Conservation (phyloP, 768 basidiomycete genomes). For the Leucosporidium yakuticum region DNA sequence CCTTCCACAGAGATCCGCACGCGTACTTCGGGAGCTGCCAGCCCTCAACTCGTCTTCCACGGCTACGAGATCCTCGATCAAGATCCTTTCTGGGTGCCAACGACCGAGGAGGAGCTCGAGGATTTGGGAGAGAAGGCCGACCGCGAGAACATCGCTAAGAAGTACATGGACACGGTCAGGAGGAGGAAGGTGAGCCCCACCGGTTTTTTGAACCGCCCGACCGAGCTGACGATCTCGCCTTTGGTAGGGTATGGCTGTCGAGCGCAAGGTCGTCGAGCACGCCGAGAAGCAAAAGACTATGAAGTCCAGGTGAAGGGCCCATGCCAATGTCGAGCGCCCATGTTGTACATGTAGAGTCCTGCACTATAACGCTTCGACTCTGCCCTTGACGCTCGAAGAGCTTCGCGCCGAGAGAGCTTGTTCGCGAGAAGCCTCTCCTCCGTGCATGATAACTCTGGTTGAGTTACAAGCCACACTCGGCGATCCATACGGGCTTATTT, state of each 20-base stretch:
- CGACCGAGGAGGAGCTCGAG: conserved; percentile 92
- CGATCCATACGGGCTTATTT: conserved; percentile 48
- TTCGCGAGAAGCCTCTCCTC: too few relatives aligned
- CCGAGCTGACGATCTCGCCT: neutral
- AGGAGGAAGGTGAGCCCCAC: conserved; percentile 22
- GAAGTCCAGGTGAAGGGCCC: conserved; percentile 42
- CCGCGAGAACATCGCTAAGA: conserved; percentile 80
- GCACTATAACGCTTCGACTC: too few relatives aligned
- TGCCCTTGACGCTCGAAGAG: too few relatives aligned
- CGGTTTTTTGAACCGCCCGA: neutral
- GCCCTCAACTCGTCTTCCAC: conserved; percentile 92
- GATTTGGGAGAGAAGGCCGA: conserved; percentile 96
- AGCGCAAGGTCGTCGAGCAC: conserved; percentile 86
- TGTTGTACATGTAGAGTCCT: too few relatives aligned
- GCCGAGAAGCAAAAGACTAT: conserved; percentile 95
- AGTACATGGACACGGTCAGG: conserved; percentile 33
- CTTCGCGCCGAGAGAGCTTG: too few relatives aligned
- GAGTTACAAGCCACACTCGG: conserved; percentile 43
- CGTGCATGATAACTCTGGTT: too few relatives aligned
- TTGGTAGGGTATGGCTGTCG: conserved; percentile 78
- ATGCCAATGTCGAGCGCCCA: too few relatives aligned
- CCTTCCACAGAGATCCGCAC: conserved; percentile 75
- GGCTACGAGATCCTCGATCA: conserved; percentile 91
- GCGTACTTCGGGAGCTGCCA: conserved; percentile 91
- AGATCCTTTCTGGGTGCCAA: conserved; percentile 95